These are phyloP conservation scores for Isoetes engelmannii DNA, from an alignment of 83 land plant genomes.

Conservation along the genomic window DNA sequence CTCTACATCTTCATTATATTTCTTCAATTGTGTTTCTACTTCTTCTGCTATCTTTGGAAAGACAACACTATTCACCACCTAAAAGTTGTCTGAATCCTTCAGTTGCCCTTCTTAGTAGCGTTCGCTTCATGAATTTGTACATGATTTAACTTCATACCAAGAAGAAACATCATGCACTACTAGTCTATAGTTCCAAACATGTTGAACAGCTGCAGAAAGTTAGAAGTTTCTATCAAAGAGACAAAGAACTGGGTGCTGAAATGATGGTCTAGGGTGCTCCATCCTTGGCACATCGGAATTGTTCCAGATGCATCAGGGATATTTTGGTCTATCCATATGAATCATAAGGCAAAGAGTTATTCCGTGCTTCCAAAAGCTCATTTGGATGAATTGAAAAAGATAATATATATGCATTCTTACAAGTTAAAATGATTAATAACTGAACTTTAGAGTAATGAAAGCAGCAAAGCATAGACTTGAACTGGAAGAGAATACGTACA, in stretches of 20 bases:
- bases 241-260: slow-evolving; percentile 86
- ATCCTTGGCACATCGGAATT: slow-evolving; percentile 81
- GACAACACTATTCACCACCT: slow-evolving; percentile 66
- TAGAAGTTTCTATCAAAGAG: slow-evolving; percentile 88
- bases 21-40: slow-evolving; percentile 69
- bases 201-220: slow-evolving; percentile 81
- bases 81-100: slow-evolving; percentile 70
- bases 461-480: too few relatives aligned
- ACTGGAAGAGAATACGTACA: too few relatives aligned
- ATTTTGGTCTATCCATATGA: slow-evolving; percentile 75
- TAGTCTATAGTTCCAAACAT: slow-evolving; percentile 86
- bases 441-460: too few relatives aligned
- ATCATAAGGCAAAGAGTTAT: slow-evolving; percentile 72
- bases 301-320: slow-evolving; percentile 85
- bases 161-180: slow-evolving; percentile 88
- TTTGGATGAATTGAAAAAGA: slow-evolving; percentile 80
- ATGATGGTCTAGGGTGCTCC: slow-evolving; percentile 61
- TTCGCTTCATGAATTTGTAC: slow-evolving; percentile 35
- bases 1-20: slow-evolving; percentile 80
- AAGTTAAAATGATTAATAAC: too few relatives aligned
- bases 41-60: slow-evolving; percentile 86
- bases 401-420: too few relatives aligned
- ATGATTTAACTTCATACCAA: slow-evolving; percentile 73
- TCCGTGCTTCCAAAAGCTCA: slow-evolving; percentile 90
- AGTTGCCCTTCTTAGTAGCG: slow-evolving; percentile 41